Base-by-base conservation (phyloP, 2,329 filamentous ascomycete genomes). In the Thermothelomyces thermophilus region DNA sequence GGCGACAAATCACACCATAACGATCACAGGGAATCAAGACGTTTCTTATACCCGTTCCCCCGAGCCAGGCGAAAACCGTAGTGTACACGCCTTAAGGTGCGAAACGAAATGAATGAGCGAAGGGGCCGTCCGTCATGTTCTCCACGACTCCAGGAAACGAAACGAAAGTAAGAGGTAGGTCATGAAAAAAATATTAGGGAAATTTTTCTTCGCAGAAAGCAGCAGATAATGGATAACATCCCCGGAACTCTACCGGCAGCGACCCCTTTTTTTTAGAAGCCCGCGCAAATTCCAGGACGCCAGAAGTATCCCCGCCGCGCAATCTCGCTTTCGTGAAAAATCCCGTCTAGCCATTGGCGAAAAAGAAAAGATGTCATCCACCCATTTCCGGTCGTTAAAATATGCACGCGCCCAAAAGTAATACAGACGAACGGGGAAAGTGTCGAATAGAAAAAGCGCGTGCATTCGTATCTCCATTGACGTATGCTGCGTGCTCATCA, bases 371-470 rank as follows among this genome's bases (percentile, higher is more conserved):
- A 36, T 28, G 41, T 50, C 52, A 49, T 54, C 52, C 58, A 58
- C 56, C 58, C 60, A 58, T 60, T 63, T 61, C 60, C 63, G 62
- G 61, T 64, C 58, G 56, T 63, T 56, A 63, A 58, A 61, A 60
- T n/a, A 62, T 60, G 62, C 62, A 59, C 56, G 56, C 58, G 59
- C 61, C 60, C 59, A 60, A 66, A 61, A 62, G 58, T 62, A 58
- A 62, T 61, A 60, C 58, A 61, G 53, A 56, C 52, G 56, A 57
- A 57, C 20, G 33, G 51, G 51, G 51, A 54, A 46, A 43, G 46
- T 52, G 54, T 53, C 52, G 55, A 60, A 59, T 54, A 53, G 55
- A 56, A 57, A 51, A 51, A 49, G 53, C 54, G 57, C 54, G 45
- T 57, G 55, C 53, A 50, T 53, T 54, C 51, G 41, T 31, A 53